These are phyloP conservation scores for Rhazya stricta DNA, from an alignment of 257 asterid genomes.

Conservation along the genomic window DNA sequence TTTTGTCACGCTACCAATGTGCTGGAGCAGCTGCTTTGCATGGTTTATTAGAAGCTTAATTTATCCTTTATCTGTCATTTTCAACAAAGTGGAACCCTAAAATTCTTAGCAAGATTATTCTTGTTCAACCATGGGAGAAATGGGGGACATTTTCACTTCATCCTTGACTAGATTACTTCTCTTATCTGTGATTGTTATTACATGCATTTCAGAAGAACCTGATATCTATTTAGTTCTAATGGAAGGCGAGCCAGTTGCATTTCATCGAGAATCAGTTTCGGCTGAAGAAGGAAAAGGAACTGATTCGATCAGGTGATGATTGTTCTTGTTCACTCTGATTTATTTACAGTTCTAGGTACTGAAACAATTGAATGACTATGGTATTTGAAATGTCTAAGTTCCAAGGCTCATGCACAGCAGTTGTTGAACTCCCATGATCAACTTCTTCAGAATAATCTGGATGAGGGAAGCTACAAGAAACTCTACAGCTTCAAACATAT, in stretches of 20 bases:
- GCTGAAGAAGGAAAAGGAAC: constrained; percentile 19
- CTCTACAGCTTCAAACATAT: constrained; percentile 82
- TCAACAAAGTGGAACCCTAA: neutral
- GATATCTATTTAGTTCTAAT: constrained; percentile 52
- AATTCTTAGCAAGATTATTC: neutral
- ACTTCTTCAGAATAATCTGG: constrained; percentile 46
- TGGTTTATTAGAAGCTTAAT: constrained; percentile 10
- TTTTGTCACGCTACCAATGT: constrained; percentile 43
- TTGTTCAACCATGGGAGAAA: constrained; percentile 15
- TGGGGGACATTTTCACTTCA: neutral
- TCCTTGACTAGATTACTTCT: constrained; percentile 9
- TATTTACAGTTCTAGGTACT: neutral
- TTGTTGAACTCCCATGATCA: constrained; percentile 61
- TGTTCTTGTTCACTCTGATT: neutral
- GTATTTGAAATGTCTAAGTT: constrained; percentile 23
- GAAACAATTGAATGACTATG: neutral
- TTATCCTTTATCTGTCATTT: neutral
- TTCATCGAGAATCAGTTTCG: constrained; percentile 29
- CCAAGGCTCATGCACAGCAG: constrained; percentile 48
- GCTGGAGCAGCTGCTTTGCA: constrained; percentile 18
- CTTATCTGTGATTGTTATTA: constrained; percentile 21
- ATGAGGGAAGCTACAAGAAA: constrained; percentile 59
- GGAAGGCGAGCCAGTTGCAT: constrained; percentile 76
- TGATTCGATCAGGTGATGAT: constrained; percentile 36
- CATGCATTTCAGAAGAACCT: constrained; percentile 43